Percentiles rank a stretch among this genome's conserved stretches.
These are phyloP conservation scores for Astraeus odoratus DNA, from an alignment of 768 basidiomycete genomes.

Conservation along the genomic window DNA sequence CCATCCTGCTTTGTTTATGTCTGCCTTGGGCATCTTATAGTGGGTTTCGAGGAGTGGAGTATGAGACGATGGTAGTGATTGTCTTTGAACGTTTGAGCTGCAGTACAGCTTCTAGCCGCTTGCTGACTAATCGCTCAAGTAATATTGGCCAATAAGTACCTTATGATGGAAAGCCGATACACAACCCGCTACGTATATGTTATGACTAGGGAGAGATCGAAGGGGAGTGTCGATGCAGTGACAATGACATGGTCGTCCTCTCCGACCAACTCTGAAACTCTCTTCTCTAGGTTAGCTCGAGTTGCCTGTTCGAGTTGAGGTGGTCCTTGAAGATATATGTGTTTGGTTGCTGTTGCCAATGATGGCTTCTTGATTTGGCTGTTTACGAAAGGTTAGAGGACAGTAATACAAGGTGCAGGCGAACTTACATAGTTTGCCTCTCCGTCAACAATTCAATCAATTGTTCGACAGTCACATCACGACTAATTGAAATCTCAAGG, in stretches of 20 bases:
- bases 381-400: conserved; percentile 9
- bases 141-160: background rate
- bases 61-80: background rate
- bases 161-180: too few relatives aligned
- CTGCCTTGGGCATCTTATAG: conserved; percentile 69
- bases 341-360: conserved; percentile 64
- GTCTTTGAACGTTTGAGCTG: too few relatives aligned
- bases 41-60: background rate
- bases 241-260: conserved; percentile 78
- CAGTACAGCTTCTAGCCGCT: background rate
- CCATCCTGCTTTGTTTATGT: conserved; percentile 93
- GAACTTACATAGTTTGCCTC: conserved; percentile 81
- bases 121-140: background rate
- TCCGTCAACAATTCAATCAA: conserved; percentile 85
- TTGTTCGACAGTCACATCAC: conserved; percentile 74
- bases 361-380: conserved; percentile 99
- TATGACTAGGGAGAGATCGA: conserved; percentile 68
- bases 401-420: background rate
- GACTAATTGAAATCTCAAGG: conserved; percentile 61
- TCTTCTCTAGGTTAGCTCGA: conserved; percentile 85
- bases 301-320: conserved; percentile 86
- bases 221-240: conserved; percentile 84
- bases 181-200: conserved; percentile 44
- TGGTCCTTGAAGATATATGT: conserved; percentile 91
- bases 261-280: conserved; percentile 71